Conservation (phyloP, 148 eudicot genomes). For the Drosera capensis region DNA sequence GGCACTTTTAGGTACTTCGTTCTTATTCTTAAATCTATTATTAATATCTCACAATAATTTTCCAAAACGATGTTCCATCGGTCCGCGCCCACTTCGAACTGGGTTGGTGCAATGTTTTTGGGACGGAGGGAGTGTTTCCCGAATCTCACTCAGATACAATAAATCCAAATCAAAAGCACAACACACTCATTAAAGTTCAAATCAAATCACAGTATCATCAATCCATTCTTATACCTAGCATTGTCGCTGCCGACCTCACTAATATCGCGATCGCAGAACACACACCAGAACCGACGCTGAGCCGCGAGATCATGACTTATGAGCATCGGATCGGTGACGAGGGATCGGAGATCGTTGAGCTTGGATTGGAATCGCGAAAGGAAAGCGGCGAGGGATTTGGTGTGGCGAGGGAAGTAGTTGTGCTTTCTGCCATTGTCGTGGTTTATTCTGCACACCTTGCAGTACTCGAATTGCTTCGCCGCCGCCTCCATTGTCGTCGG, state of each 20-base stretch:
- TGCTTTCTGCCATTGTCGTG: slow-evolving; percentile 80
- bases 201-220: not conserved
- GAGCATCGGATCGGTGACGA: slow-evolving; percentile 40
- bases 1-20: too few species aligned
- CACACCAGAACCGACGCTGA: slow-evolving; percentile 50
- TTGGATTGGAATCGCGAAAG: slow-evolving; percentile 53
- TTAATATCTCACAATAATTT: too few species aligned
- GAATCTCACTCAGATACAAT: not conserved
- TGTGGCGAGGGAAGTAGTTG: slow-evolving; percentile 63
- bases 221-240: slow-evolving; percentile 55
- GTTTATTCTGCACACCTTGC: slow-evolving; percentile 60
- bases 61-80: too few species aligned
- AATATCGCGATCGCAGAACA: slow-evolving; percentile 57
- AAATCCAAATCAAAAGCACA: not conserved
- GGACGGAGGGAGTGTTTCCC: too few species aligned
- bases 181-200: not conserved
- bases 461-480: slow-evolving; percentile 30
- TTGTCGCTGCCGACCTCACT: slow-evolving; percentile 24
- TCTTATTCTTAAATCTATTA: too few species aligned
- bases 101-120: too few species aligned
- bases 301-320: slow-evolving; percentile 19
- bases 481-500: slow-evolving; percentile 12
- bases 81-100: too few species aligned
- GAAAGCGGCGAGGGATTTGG: slow-evolving; percentile 42
- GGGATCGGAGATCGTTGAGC: slow-evolving; percentile 28